Evolutionary conservation across 208 protist genomes (phyloP).

Genomic region (Crithidia fasciculata): DNA sequence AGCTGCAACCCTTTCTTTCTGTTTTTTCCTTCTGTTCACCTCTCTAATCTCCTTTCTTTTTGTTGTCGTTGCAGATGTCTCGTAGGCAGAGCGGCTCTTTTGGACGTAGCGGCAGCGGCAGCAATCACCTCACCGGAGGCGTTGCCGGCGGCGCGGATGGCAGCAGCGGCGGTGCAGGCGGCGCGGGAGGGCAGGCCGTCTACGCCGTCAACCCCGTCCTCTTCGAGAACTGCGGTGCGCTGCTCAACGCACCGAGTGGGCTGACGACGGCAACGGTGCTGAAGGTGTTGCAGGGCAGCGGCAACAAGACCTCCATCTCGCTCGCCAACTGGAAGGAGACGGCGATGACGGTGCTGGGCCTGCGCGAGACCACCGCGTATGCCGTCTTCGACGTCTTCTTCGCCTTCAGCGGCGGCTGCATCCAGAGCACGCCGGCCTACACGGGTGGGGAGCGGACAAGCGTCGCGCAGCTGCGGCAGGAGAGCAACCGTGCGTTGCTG

Average conservation of each 20-base stretch:
- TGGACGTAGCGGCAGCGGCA: slow-evolving; percentile 29
- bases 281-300: slow-evolving; percentile 68
- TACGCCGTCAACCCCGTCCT: slow-evolving; percentile 87
- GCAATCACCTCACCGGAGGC: slow-evolving; percentile 15
- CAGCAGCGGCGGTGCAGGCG: slow-evolving; percentile 9
- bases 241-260: slow-evolving; percentile 71
- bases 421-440: slow-evolving; percentile 66
- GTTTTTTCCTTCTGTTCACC: slow-evolving; percentile 12
- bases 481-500: slow-evolving; percentile 78
- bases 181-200: slow-evolving; percentile 46
- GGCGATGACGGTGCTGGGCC: slow-evolving; percentile 63
- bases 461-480: slow-evolving; percentile 79
- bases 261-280: slow-evolving; percentile 80
- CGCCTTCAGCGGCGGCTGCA: slow-evolving; percentile 78
- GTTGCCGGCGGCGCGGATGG: slow-evolving; percentile 16
- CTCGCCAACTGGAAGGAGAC: slow-evolving; percentile 81
- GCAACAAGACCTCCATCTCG: slow-evolving; percentile 79
- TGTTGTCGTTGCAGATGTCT: slow-evolving; percentile 12
- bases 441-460: slow-evolving; percentile 50
- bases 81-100: slow-evolving; percentile 34
- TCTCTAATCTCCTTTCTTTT: slow-evolving; percentile 19
- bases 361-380: slow-evolving; percentile 72
- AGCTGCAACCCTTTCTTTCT: not conserved
- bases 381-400: slow-evolving; percentile 90
- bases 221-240: slow-evolving; percentile 81